Conservation (phyloP, 345 rosid genomes). For the Eucalyptus regnans region DNA sequence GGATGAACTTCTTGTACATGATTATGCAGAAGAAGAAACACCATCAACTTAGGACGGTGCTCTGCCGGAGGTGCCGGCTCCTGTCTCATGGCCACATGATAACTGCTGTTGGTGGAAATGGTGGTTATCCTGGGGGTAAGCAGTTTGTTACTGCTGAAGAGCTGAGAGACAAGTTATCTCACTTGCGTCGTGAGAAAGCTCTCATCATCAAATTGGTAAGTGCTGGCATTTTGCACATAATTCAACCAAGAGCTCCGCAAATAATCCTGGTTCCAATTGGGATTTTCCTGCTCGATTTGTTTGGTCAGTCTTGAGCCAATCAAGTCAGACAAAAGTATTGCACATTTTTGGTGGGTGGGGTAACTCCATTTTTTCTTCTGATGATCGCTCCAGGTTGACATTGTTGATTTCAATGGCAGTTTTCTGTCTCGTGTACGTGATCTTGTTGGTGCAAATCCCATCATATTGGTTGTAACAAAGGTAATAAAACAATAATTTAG, state of each 20-base stretch:
- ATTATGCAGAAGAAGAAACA: conserved; percentile 79
- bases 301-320: not conserved
- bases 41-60: conserved; percentile 78
- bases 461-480: conserved; percentile 85
- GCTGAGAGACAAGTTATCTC: conserved; percentile 81
- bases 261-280: not conserved
- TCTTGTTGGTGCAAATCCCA: conserved; percentile 87
- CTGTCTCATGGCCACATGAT: conserved; percentile 96
- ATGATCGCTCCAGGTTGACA: conserved; percentile 56
- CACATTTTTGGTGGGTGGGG: not conserved
- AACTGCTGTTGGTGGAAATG: conserved; percentile 95
- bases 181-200: conserved; percentile 64
- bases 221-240: not conserved
- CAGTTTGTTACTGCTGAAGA: conserved; percentile 82
- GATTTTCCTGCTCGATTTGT: not conserved
- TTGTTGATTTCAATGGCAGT: conserved; percentile 94
- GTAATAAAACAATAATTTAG: conserved; percentile 9
- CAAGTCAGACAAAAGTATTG: not conserved
- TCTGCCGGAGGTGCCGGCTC: conserved; percentile 87
- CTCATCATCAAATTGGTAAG: conserved; percentile 78
- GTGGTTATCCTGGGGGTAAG: conserved; percentile 89
- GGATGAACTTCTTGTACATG: not conserved
- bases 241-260: not conserved
- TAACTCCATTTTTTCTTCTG: not conserved
- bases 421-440: conserved; percentile 89